Percentiles rank a stretch among this genome's conserved stretches.
Conservation (phyloP, 2,329 filamentous ascomycete species). For the Gnomoniopsis sp. region DNA sequence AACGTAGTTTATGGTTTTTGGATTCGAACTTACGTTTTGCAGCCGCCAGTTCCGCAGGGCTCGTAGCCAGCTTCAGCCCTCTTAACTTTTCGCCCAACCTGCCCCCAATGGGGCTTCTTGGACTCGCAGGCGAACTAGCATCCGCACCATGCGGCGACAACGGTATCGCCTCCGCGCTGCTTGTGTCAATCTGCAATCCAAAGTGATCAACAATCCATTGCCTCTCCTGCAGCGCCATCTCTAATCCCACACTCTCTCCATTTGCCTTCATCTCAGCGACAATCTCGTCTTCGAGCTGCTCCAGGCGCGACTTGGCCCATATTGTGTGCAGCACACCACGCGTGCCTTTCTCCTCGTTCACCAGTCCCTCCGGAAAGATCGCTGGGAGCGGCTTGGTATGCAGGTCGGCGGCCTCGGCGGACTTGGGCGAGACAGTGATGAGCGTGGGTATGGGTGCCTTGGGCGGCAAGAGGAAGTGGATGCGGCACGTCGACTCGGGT, state of each 20-base stretch:
- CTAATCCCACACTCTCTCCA: constrained; percentile 75
- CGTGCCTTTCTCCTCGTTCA: constrained; percentile 64
- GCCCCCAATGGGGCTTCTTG: constrained; percentile 61
- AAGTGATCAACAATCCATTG: constrained; percentile 85
- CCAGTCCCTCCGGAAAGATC: constrained; percentile 76
- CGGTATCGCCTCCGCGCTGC: constrained; percentile 21
- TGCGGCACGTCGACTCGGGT: constrained; percentile 50
- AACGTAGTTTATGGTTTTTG: not conserved
- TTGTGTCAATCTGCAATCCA: constrained; percentile 49
- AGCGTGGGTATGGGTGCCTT: constrained; percentile 68
- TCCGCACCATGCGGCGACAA: constrained; percentile 23
- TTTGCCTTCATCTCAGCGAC: constrained; percentile 69
- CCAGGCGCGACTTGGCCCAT: constrained; percentile 81
- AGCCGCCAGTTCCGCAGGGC: constrained; percentile 58
- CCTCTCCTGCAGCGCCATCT: constrained; percentile 80
- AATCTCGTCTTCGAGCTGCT: constrained; percentile 74
- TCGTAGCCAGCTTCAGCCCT: constrained; percentile 75
- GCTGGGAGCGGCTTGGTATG: constrained; percentile 78
- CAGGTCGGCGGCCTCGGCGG: constrained; percentile 41
- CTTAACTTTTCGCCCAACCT: constrained; percentile 75
- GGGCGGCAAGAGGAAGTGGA: constrained; percentile 80
- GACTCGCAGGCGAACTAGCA: constrained; percentile 28
- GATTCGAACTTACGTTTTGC: constrained; percentile 43
- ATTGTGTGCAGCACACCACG: constrained; percentile 85
- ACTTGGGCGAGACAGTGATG: constrained; percentile 57